These are phyloP conservation scores for Pisolithus marmoratus DNA, from an alignment of 768 basidiomycete genomes.

Conservation along the genomic window DNA sequence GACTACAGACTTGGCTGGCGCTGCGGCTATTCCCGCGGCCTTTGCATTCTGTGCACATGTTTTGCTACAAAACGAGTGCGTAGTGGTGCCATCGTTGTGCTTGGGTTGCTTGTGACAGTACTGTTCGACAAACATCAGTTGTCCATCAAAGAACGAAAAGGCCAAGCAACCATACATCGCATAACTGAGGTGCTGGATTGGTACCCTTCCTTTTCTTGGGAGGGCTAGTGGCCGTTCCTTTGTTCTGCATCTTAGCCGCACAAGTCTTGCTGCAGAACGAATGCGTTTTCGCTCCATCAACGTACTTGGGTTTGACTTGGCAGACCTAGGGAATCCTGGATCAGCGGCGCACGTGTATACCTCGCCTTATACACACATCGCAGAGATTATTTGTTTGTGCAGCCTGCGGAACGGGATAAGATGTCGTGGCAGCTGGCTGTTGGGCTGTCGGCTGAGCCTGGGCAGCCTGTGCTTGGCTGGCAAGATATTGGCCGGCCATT, in stretches of 20 bases:
- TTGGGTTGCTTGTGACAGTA: constrained; percentile 58
- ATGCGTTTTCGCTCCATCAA: constrained; percentile 51
- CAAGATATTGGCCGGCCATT: constrained; percentile 31
- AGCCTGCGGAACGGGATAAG: constrained; percentile 8
- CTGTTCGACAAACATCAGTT: constrained; percentile 26
- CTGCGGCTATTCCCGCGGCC: constrained; percentile 12
- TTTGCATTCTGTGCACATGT: constrained; percentile 50
- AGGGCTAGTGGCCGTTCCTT: constrained; percentile 18
- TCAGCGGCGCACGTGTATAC: constrained; percentile 3
- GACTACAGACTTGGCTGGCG: constrained; percentile 28
- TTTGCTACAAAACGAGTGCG: constrained; percentile 60
- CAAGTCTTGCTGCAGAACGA: constrained; percentile 57
- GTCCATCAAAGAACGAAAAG: constrained; percentile 1
- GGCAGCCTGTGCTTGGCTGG: constrained; percentile 23
- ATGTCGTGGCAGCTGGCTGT: constrained; percentile 14
- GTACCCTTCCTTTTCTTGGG: constrained; percentile 21
- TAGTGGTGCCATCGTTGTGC: constrained; percentile 49
- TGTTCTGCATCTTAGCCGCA: constrained; percentile 39
- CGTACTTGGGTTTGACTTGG: constrained; percentile 48
- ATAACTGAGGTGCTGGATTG: constrained; percentile 34
- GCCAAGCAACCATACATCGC: constrained; percentile 38
- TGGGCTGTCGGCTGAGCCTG: constrained; percentile 19
- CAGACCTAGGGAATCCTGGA: constrained; percentile 38
- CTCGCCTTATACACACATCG: constrained; percentile 35
- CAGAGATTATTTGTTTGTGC: constrained; percentile 34